Evolutionary conservation across 768 basidiomycete species (phyloP), one percentile per base, ranked within the genome.

Genomic region (Amanita inopinata): DNA sequence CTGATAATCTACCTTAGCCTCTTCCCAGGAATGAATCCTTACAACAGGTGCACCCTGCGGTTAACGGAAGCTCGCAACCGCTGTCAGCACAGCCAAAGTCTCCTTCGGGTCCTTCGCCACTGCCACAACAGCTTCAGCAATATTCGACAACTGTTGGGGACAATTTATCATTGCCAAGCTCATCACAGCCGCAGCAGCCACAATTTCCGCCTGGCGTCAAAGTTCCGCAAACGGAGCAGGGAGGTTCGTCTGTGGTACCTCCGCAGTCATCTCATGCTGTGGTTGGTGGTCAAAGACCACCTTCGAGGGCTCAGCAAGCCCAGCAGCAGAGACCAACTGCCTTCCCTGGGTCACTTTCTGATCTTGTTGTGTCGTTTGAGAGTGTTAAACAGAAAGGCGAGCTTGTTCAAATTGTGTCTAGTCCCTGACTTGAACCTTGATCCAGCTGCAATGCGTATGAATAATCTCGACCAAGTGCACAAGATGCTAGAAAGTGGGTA

Each of bases 371-470:
- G 15, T 91, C 89, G 30, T 98, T 97, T 56, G 94, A 98, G 66
- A 84, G 73, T 34, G 91, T 94, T 33, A 98, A 97, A 65, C 91
- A 94, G 69, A 92, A 96, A 60, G 91, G 93, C 92, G 48, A 37
- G 69, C 54, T 22, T 34, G 45, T 35, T 14, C 3, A 8, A 19
- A 30, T 32, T 27, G 27, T 22, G 20, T 47, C 20, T 46, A 10
- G 8, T 25, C 33, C 17, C 22, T 42, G 20, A 36, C 12, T 33
- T n/a, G 33, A 7, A 15, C 7, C 14, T 4, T 14, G 20, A 42
- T 8, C 14, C 46, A 81, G 80, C 82, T 52, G 76, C 83, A n/a
- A 73, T 80, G 56, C 85, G 86, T 25, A 83, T 88, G 73, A 74
- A 79, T 45, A 92, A 96, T 59, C 65, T 93, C 24, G 86, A 86